A percentile compares a stretch with the other conserved stretches of the same genome.
phyloP scores from a whole-genome alignment of 176 grass and related monocot species.

The Raddia guianensis region DNA sequence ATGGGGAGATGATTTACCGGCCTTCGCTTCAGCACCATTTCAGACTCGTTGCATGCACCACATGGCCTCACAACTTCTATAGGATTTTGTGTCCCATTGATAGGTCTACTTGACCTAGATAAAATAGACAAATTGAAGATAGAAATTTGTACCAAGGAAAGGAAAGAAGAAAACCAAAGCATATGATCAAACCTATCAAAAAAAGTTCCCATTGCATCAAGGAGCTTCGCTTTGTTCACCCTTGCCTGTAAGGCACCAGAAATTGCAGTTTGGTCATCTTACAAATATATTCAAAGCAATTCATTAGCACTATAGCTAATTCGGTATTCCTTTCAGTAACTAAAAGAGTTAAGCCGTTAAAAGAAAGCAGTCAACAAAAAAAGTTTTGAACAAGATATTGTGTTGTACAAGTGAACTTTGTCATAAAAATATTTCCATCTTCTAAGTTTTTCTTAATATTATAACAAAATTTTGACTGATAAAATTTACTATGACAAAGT shows the following conservation, averaged over 20 bases:
- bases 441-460: no score
- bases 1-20: constrained; percentile 53
- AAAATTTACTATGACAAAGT: no score
- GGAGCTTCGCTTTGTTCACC: constrained; percentile 77
- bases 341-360: no score
- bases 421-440: no score
- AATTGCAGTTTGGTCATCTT: constrained; percentile 23
- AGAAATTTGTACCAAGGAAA: constrained; percentile 15
- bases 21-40: constrained; percentile 78
- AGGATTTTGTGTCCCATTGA: constrained; percentile 52
- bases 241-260: constrained; percentile 63
- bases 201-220: constrained; percentile 91
- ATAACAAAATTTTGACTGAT: no score
- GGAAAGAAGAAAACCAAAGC: constrained; percentile 27
- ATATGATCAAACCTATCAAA: constrained; percentile 69
- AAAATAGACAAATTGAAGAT: constrained; percentile 36
- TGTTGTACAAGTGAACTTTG: no score
- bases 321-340: background rate
- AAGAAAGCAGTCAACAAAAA: no score
- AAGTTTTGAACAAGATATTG: no score
- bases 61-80: constrained; percentile 74
- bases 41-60: constrained; percentile 65
- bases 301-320: constrained; percentile 3
- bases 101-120: constrained; percentile 71
- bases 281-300: constrained; percentile 26